Evolutionary conservation across 345 rosid genomes (phyloP), one percentile per base, ranked within the genome.

Genomic region (Bruguiera gymnorhiza): DNA sequence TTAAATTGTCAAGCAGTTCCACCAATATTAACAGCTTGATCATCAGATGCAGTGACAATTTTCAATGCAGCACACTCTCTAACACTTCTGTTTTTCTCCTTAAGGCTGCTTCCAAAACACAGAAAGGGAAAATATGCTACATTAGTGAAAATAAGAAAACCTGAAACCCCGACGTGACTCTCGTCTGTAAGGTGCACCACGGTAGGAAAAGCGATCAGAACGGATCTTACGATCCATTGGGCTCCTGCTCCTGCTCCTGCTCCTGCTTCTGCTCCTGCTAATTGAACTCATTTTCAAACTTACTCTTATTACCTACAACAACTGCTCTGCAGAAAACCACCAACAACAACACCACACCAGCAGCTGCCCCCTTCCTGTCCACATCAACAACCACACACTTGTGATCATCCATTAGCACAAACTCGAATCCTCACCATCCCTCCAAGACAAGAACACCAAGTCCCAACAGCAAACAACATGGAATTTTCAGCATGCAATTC

Each of bases 211-310:
- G 27, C 92, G 92, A 50, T 89, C 90, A 65, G 90, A 79, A 57
- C 97, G 95, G 80, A 91, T 88, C 81, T 84, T 94, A 68, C 97
- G 97, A 85, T 82, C 92, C 83, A 86, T 76, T 5, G 96, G 98
- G 71, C 96, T 91, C 80, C 93, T 76, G 84, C 93, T 86, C 36
- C 80, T 60, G 68, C 79, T 76, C 73, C 95, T 79, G 87, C 88
- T 84, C 71, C 88, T 75, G 86, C 89, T 87, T 29, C 78, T 76
- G 89, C 93, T 93, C 86, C 87, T 77, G 89, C 88, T 86, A 72
- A 66, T 76, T 64, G 89, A 83, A 80, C 90, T 81, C 96, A 89
- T 89, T 36, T 76, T 84, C 78, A 74, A 79, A 80, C 69, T 78
- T 75, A 59, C 57, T 59, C 73, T 77, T 76, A 77, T 63, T 65